Conservation (phyloP, 495 filamentous ascomycete genomes). For the Penicillium desertorum region DNA sequence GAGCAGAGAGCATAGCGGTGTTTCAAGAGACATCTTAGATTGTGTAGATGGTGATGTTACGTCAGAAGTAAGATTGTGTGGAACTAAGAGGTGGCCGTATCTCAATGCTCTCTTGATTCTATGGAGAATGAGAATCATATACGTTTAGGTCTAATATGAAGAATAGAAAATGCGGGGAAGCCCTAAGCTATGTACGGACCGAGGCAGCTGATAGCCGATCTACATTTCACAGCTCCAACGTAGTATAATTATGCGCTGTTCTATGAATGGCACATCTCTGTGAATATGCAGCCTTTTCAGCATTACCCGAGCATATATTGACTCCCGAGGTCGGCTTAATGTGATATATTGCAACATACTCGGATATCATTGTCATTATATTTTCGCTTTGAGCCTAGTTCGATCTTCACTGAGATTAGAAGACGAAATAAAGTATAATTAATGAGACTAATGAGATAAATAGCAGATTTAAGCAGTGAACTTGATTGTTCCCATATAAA, state of each 20-base stretch:
- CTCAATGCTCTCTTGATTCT: not conserved
- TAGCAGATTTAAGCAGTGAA: not conserved
- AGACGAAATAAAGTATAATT: not conserved
- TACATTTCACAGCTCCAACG: not conserved
- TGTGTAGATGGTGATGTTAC: not conserved
- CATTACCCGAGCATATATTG: not conserved
- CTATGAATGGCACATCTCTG: not conserved
- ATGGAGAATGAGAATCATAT: not conserved
- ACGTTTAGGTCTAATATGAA: not conserved
- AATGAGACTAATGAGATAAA: not conserved
- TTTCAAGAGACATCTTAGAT: slow-evolving; percentile 57
- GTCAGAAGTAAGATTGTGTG: not conserved
- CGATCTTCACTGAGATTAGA: not conserved
- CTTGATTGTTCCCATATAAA: not conserved
- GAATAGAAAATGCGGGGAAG: slow-evolving; percentile 32
- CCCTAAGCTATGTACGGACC: slow-evolving; percentile 20
- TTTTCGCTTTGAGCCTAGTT: not conserved
- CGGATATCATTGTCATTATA: not conserved
- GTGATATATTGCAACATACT: not conserved
- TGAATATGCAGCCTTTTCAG: not conserved
- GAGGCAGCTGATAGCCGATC: slow-evolving; percentile 22
- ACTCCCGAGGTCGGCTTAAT: not conserved
- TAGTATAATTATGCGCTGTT: no score
- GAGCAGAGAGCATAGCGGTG: slow-evolving; percentile 72
- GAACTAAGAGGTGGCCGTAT: not conserved